Percentiles rank a stretch among this genome's conserved stretches.
Evolutionary conservation across 805 yeast species (phyloP).

Genomic region (Hanseniaspora vineae): DNA sequence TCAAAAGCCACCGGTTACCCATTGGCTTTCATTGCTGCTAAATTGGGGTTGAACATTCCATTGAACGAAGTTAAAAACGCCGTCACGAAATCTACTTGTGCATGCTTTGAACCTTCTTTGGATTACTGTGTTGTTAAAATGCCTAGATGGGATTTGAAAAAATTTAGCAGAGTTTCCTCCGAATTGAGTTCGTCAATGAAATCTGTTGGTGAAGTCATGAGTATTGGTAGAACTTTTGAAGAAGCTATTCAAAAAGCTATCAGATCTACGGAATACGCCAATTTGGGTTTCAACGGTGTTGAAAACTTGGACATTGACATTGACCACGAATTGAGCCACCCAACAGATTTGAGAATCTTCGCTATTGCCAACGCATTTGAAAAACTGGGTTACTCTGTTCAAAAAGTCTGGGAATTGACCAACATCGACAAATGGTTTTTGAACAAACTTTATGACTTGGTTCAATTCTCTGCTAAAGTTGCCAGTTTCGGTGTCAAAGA

Average conservation of each 20-base stretch:
- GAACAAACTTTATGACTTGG: constrained; percentile 67
- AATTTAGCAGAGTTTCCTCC: constrained; percentile 90
- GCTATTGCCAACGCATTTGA: constrained; percentile 92
- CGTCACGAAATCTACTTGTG: constrained; percentile 90
- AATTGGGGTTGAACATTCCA: constrained; percentile 88
- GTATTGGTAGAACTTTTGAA: constrained; percentile 94
- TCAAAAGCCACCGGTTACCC: constrained; percentile 99
- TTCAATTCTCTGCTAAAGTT: constrained; percentile 54
- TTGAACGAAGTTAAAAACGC: constrained; percentile 93
- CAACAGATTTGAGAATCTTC: constrained; percentile 93
- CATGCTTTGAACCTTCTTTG: constrained; percentile 92
- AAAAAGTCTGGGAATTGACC: constrained; percentile 81
- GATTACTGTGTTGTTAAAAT: constrained; percentile 95
- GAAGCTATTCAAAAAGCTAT: constrained; percentile 96
- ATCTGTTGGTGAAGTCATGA: constrained; percentile 99
- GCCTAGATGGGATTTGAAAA: constrained; percentile 96
- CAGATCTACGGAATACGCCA: constrained; percentile 90
- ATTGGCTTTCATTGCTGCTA: constrained; percentile 96
- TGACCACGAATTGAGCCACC: constrained; percentile 87
- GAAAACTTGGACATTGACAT: constrained; percentile 75
- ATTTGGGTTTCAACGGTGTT: constrained; percentile 84
- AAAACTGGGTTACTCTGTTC: constrained; percentile 72
- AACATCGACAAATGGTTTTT: constrained; percentile 95
- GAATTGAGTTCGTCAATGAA: constrained; percentile 94
- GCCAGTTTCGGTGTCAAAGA: constrained; percentile 39